A percentile compares a stretch with the other conserved stretches of the same genome.
These are phyloP conservation scores for Niveomyces coronatus DNA, from an alignment of 2,329 filamentous ascomycete genomes.

Conservation along the genomic window DNA sequence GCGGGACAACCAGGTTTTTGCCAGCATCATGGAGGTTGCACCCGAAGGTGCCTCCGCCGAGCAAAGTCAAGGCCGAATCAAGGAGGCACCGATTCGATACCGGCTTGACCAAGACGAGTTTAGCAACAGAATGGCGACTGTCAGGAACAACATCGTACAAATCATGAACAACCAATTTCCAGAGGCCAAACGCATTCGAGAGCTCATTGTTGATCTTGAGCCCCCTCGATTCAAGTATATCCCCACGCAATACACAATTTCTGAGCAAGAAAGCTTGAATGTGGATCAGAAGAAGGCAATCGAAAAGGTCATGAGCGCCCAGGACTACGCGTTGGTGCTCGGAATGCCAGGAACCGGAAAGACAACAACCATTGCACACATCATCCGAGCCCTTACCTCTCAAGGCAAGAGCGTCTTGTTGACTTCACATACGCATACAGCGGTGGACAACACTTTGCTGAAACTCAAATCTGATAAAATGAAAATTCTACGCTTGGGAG, in stretches of 20 bases:
- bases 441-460: conserved; percentile 93
- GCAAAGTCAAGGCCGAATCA: conserved; percentile 40
- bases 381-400: conserved; percentile 79
- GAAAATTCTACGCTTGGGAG: conserved; percentile 75
- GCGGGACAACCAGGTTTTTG: conserved; percentile 71
- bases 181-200: conserved; percentile 61
- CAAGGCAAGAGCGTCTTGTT: conserved; percentile 88
- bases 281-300: conserved; percentile 80
- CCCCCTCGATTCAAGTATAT: conserved; percentile 62
- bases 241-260: conserved; percentile 52
- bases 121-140: conserved; percentile 91
- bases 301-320: conserved; percentile 88
- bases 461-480: conserved; percentile 76
- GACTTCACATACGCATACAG: conserved; percentile 93
- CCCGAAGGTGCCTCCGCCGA: conserved; percentile 41
- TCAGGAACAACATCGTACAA: conserved; percentile 86
- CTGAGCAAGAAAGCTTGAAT: conserved; percentile 61
- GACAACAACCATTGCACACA: conserved; percentile 95
- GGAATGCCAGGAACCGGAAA: conserved; percentile 98
- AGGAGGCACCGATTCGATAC: conserved; percentile 54
- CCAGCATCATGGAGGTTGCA: conserved; percentile 80
- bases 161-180: conserved; percentile 75
- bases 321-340: conserved; percentile 92
- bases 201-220: conserved; percentile 68
- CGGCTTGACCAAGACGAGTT: conserved; percentile 97